Evolutionary conservation across 495 filamentous ascomycete species (phyloP), one percentile per base, ranked within the genome.

Genomic region (Aspergillus kassunensis): DNA sequence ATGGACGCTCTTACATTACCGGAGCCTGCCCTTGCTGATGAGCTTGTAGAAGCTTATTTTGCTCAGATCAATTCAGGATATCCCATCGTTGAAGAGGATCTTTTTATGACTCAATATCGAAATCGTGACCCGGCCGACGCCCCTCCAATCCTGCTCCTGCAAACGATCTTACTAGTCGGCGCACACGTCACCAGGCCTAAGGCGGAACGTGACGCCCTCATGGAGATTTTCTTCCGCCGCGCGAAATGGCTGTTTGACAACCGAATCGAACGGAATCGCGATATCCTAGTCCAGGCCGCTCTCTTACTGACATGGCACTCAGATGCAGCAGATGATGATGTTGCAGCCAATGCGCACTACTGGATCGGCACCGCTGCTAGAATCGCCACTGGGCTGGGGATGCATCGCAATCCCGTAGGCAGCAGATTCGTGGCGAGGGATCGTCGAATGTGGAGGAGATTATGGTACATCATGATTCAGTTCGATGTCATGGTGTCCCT

Each of bases 291-390:
- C 31, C 75, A 78, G 54, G 68, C 63, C 2, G 73, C 75, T 2
- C 56, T 78, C 36, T 60, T 78, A 6, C 51, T 78, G 31, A 76
- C 73, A 21, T 78, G 75, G 75, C 70, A 76, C 49, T 72, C 73
- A 1, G 75, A 78, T 42, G 65, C 62, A 16, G 63, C 70, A 6
- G 75, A 78, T 37, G 73, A 76, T 33, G 73, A 76, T 62, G 73
- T 78, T 12, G 59, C 71, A 13, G 73, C 72, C 24, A 75, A 78
- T 47, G 73, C 72, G 44, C 73, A 75, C 45, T 76, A 73, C 51
- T 78, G 74, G 75, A 68, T 76, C 11, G 75, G 75, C 13, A 65
- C 75, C 9, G 75, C 75, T 44, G 66, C 69, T 25, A 63, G 75
- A 19, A 77, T 77, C 43, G 74, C 75, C 34, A 76, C 71, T 3